Base-by-base conservation (phyloP, 805 yeast species). In the Isabelozyma heimii region DNA sequence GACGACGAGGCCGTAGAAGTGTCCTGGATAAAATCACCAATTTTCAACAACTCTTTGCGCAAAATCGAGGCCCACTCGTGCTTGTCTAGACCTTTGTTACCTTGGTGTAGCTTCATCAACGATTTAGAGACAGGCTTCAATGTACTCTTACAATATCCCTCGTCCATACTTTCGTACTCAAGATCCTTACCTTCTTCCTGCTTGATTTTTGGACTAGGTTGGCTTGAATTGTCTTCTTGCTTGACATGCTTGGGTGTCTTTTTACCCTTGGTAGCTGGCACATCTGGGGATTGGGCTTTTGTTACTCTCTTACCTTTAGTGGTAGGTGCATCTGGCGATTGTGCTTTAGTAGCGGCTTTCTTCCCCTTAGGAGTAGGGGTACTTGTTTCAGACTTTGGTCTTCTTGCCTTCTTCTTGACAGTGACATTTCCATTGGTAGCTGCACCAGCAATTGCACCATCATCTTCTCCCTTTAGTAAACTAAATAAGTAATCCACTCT, bases 401-500 rank as follows among this genome's bases (percentile, higher is more conserved):
- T 56, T 45, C 51, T 53, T 5, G 45, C 47, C 48, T 52, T 60
- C 51, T 52, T 56, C 43, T 57, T 62, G 28, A 45, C 46, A n/a
- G 61, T 28, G 3, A 48, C 49, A 30, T 43, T 50, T 13, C 47
- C 44, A 30, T 48, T 37, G 1, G 51, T 42, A 13, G 49, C 16
- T 2, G 45, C 6, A 6, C 43, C 16, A 14, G 55, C 10, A 30
- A 3, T 30, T 9, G n/a, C n/a, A 30, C n/a, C 35, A 12, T 72
- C 77, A 7, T 70, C 77, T 24, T 79, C 85, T 15, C 84, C 96
- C 52, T 78, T 77, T 56, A 92, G 69, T 9, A 89, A 83, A 2
- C 81, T 68, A 26, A 92, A 78, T 59, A 94, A 75, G 59, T 91
- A 92, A 63, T 95, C 99, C 1, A 89, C 84, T 63, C 99, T 82